Conservation (phyloP, 2,329 filamentous ascomycete genomes). For the Apiospora phragmitis region DNA sequence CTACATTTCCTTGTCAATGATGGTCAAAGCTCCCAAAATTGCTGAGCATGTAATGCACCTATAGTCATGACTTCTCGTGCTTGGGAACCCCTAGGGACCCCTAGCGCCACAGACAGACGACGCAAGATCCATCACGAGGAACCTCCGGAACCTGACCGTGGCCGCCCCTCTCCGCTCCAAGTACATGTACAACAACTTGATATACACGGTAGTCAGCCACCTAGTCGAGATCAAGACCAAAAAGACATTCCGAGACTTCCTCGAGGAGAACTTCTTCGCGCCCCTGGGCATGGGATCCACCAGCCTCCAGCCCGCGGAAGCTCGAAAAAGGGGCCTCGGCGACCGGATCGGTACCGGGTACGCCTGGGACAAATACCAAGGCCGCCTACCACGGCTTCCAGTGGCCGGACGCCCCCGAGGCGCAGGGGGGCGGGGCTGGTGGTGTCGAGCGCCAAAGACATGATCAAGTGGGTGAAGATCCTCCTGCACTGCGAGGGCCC, state of each 20-base stretch:
- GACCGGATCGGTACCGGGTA: constrained; percentile 22
- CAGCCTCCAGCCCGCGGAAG: constrained; percentile 20
- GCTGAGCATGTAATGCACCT: not conserved
- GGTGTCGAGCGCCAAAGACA: constrained; percentile 26
- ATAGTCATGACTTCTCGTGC: constrained; percentile 23
- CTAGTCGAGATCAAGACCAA: constrained; percentile 23
- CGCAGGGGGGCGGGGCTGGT: constrained; percentile 25
- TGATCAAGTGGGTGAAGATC: constrained; percentile 25
- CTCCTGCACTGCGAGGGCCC: constrained; percentile 20
- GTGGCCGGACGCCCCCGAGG: constrained; percentile 16
- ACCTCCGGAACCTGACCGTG: constrained; percentile 22
- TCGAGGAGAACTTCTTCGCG: constrained; percentile 23
- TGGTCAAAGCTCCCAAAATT: accelerated
- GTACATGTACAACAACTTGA: constrained; percentile 25
- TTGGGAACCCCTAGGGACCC: constrained; percentile 13
- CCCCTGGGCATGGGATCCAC: constrained; percentile 25
- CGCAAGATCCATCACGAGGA: constrained; percentile 23
- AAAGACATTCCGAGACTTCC: constrained; percentile 22
- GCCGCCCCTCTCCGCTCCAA: constrained; percentile 20
- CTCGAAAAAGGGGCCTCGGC: constrained; percentile 18
- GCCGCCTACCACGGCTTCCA: constrained; percentile 15
- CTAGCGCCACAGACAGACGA: constrained; percentile 19
- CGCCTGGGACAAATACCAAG: constrained; percentile 15
- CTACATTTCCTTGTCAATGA: not conserved
- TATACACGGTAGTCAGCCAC: constrained; percentile 25